Conservation (phyloP, 2,329 filamentous ascomycete species). For the Claviceps sp. region DNA sequence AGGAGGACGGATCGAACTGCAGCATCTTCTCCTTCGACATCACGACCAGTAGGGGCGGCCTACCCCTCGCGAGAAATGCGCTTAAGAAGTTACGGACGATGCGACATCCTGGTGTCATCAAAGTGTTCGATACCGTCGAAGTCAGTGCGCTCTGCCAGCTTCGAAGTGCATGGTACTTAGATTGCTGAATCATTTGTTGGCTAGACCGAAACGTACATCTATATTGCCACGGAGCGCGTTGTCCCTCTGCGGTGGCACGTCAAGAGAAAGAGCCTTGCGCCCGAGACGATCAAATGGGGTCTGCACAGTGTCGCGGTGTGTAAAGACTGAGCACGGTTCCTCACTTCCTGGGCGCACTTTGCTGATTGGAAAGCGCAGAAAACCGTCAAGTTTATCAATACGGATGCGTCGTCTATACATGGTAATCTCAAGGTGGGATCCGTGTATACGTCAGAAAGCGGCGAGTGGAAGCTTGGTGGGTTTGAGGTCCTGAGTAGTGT, state of each 20-base stretch:
- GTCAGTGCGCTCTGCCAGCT: constrained; percentile 26
- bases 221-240: constrained; percentile 87
- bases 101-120: constrained; percentile 87
- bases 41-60: constrained; percentile 59
- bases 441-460: constrained; percentile 86
- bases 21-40: constrained; percentile 97
- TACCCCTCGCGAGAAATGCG: constrained; percentile 85
- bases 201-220: constrained; percentile 86
- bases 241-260: constrained; percentile 82
- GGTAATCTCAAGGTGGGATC: constrained; percentile 75
- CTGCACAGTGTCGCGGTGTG: constrained; percentile 70
- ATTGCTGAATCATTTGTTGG: constrained; percentile 11
- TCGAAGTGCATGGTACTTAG: background rate
- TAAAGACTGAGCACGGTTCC: background rate
- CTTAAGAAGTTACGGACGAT: constrained; percentile 86
- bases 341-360: background rate
- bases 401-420: constrained; percentile 83
- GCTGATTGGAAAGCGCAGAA: constrained; percentile 37
- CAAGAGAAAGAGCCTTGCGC: constrained; percentile 71
- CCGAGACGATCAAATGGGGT: constrained; percentile 96
- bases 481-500: constrained; percentile 90
- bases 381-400: constrained; percentile 91
- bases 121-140: constrained; percentile 88
- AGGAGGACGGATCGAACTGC: constrained; percentile 91
- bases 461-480: constrained; percentile 92